phyloP scores from a whole-genome alignment of 1,139 yeast species.

The Pichia sp. region DNA sequence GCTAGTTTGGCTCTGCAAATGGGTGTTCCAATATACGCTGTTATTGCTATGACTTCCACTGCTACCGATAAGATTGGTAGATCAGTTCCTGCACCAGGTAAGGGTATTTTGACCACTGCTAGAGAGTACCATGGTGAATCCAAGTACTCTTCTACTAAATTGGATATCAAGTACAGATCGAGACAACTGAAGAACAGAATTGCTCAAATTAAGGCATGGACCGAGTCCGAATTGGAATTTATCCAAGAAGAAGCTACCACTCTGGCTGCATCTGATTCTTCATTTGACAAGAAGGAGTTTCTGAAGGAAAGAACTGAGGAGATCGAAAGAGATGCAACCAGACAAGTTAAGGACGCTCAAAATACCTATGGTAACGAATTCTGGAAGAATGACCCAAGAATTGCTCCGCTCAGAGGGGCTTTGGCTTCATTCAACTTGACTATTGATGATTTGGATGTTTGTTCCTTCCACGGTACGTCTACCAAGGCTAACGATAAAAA shows the following conservation, averaged over 20 bases:
- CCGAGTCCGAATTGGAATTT: constrained; percentile 71
- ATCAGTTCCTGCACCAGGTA: constrained; percentile 99
- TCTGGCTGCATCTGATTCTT: constrained; percentile 42
- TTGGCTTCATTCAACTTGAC: constrained; percentile 90
- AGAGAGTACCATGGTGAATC: constrained; percentile 84
- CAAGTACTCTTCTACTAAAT: constrained; percentile 75
- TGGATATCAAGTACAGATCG: constrained; percentile 90
- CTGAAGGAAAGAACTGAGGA: constrained; percentile 83
- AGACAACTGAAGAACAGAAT: constrained; percentile 84
- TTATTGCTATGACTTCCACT: constrained; percentile 89
- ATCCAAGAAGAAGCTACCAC: constrained; percentile 67
- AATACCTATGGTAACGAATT: constrained; percentile 95
- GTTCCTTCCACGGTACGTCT: constrained; percentile 99
- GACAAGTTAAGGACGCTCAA: constrained; percentile 86
- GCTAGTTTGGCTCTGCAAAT: constrained; percentile 90
- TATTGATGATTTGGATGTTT: constrained; percentile 91
- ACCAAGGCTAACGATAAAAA: constrained; percentile 98
- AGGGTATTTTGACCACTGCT: constrained; percentile 97
- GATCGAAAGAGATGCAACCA: constrained; percentile 76
- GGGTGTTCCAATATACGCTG: constrained; percentile 99
- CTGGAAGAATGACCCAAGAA: constrained; percentile 85
- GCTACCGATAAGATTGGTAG: constrained; percentile 98
- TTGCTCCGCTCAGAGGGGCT: constrained; percentile 96
- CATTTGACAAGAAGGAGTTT: constrained; percentile 46
- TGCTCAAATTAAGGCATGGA: constrained; percentile 76